Conservation (phyloP, 116 monocot genomes). For the Phalaenopsis hybrid region DNA sequence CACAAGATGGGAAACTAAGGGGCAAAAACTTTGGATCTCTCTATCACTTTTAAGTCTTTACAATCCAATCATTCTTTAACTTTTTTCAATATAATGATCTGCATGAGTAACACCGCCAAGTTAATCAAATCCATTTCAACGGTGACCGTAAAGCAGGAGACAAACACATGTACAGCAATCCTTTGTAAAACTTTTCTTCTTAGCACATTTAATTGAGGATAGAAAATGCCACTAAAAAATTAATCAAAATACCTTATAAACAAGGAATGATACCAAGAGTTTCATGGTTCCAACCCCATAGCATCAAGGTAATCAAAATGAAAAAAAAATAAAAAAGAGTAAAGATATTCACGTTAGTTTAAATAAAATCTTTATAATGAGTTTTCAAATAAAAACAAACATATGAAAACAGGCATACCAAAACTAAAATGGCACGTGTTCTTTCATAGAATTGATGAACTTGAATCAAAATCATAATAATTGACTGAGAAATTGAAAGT, state of each 20-base stretch:
- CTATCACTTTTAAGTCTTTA: conserved; percentile 36
- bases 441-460: not conserved
- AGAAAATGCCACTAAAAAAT: not conserved
- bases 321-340: not conserved
- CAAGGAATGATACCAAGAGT: not conserved
- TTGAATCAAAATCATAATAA: not conserved
- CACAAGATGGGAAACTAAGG: conserved; percentile 28
- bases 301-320: not conserved
- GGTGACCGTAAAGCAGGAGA: not conserved
- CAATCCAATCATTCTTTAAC: conserved; percentile 43
- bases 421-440: not conserved
- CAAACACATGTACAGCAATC: not conserved
- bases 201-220: not conserved
- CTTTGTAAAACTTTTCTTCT: not conserved
- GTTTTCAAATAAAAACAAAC: not conserved
- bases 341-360: not conserved
- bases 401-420: not conserved
- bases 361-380: not conserved
- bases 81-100: conserved; percentile 54
- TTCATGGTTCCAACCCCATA: not conserved
- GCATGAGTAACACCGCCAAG: conserved; percentile 39
- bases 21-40: conserved; percentile 28
- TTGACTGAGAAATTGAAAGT: not conserved
- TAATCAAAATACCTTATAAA: not conserved
- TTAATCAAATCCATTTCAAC: conserved; percentile 21